Evolutionary conservation across 805 yeast genomes (phyloP).

Genomic region (Metschnikowia lunata): DNA sequence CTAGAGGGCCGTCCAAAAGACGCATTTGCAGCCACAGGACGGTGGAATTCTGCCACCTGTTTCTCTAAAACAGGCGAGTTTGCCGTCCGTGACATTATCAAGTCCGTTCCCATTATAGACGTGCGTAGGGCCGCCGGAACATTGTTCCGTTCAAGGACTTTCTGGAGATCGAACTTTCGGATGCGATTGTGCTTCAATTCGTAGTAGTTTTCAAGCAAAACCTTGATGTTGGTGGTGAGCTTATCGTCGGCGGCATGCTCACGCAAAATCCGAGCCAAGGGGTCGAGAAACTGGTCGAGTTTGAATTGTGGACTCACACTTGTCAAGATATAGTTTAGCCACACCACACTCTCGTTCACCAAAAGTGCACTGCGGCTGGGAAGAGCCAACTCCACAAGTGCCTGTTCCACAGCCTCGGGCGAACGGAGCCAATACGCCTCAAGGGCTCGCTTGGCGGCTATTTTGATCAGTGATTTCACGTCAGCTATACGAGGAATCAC

Average conservation of each 20-base stretch:
- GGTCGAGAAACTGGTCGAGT: slow-evolving; percentile 24
- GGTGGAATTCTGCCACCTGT: neutral
- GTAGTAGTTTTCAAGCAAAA: slow-evolving; percentile 26
- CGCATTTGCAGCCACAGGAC: neutral
- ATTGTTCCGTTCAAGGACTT: slow-evolving; percentile 34
- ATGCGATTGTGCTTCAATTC: slow-evolving; percentile 27
- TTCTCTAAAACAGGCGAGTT: neutral
- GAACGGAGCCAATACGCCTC: slow-evolving; percentile 54
- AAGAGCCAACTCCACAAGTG: slow-evolving; percentile 43
- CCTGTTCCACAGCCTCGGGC: slow-evolving; percentile 43
- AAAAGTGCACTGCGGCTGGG: slow-evolving; percentile 34
- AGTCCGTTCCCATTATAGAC: slow-evolving; percentile 16
- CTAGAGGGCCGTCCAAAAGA: neutral
- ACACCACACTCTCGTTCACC: slow-evolving; percentile 40
- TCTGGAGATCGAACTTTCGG: slow-evolving; percentile 44
- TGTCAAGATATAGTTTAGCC: slow-evolving; percentile 41
- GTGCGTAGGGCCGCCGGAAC: slow-evolving; percentile 24
- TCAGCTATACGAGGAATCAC: slow-evolving; percentile 46
- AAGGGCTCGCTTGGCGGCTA: slow-evolving; percentile 48
- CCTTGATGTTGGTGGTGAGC: slow-evolving; percentile 16
- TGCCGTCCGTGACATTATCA: slow-evolving; percentile 1
- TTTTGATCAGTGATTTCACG: slow-evolving; percentile 29
- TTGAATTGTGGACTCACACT: slow-evolving; percentile 31
- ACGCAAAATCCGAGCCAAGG: slow-evolving; percentile 19
- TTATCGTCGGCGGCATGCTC: slow-evolving; percentile 7